phyloP scores from a whole-genome alignment of 768 basidiomycete species.

The Chlorophyllum brunneum region DNA sequence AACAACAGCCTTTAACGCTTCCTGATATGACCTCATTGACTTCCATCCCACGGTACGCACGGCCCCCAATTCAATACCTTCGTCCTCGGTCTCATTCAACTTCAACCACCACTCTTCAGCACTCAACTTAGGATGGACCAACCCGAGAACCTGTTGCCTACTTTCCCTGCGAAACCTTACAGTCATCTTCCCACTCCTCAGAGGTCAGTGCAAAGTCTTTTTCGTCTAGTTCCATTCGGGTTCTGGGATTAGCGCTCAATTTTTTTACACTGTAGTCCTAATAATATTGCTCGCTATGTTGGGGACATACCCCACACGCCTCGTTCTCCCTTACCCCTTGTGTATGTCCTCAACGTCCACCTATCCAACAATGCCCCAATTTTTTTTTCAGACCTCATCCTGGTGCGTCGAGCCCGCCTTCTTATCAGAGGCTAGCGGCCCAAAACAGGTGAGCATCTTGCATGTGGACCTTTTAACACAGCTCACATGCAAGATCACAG shows the following conservation, averaged over 20 bases:
- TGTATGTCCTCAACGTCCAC: not conserved
- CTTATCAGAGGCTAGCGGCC: conserved; percentile 6
- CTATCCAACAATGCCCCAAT: not conserved
- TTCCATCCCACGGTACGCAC: conserved; percentile 12
- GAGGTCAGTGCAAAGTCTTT: conserved; percentile 18
- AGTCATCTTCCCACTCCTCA: conserved; percentile 36
- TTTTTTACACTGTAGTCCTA: conserved; percentile 15
- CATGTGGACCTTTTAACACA: conserved; percentile 10
- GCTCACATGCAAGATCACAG: conserved; percentile 11
- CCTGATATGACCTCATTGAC: conserved; percentile 14
- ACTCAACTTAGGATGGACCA: conserved; percentile 15
- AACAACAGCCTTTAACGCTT: conserved; percentile 1
- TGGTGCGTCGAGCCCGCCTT: conserved; percentile 5
- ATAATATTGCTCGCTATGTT: conserved; percentile 15
- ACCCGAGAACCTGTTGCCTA: conserved; percentile 15
- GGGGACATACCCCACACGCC: conserved; percentile 9
- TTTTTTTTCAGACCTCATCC: conserved; percentile 1
- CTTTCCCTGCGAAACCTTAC: conserved; percentile 23
- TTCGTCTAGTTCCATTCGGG: not conserved
- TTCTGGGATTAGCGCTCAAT: conserved; percentile 4
- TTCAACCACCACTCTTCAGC: conserved; percentile 5
- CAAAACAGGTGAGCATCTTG: conserved; percentile 16
- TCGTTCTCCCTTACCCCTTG: conserved; percentile 15
- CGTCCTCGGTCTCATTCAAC: not conserved
- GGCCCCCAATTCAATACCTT: not conserved